phyloP scores from a whole-genome alignment of 2,329 filamentous ascomycete species.

The Microcyclosporella mali region DNA sequence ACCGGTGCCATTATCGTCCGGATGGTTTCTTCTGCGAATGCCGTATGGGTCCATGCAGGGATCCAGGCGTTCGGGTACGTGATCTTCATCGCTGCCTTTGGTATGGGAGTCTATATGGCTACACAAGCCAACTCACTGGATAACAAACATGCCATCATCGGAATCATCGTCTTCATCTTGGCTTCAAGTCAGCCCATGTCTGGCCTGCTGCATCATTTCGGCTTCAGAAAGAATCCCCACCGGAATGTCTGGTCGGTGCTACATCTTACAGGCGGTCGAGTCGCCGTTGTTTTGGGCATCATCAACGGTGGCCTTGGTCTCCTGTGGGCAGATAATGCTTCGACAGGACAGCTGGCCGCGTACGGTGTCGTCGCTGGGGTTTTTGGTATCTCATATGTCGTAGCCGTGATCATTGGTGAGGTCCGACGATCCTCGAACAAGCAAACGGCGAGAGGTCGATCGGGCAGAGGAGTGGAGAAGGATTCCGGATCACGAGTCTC shows the following conservation, averaged over 20 bases:
- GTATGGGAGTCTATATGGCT: constrained; percentile 40
- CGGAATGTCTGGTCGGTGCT: constrained; percentile 44
- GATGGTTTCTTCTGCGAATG: constrained; percentile 38
- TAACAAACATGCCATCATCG: constrained; percentile 48
- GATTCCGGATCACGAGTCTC: too few relatives aligned
- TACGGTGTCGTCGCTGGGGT: constrained; percentile 47
- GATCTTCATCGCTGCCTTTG: constrained; percentile 45
- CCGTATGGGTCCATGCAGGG: constrained; percentile 40
- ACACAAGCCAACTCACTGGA: constrained; percentile 31
- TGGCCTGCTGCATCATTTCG: constrained; percentile 48
- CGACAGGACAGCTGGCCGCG: constrained; percentile 32
- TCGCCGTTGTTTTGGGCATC: constrained; percentile 47
- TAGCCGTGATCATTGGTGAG: constrained; percentile 27
- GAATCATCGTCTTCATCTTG: constrained; percentile 44
- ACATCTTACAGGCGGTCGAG: constrained; percentile 26
- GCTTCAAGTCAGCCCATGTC: constrained; percentile 52
- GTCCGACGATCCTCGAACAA: neutral
- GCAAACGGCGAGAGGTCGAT: constrained; percentile 8
- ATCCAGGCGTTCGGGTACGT: constrained; percentile 47
- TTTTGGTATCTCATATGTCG: constrained; percentile 40
- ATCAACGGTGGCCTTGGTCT: constrained; percentile 53
- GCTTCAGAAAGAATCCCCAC: constrained; percentile 34
- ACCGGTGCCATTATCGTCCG: constrained; percentile 41
- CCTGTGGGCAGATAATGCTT: constrained; percentile 37
- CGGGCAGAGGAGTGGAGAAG: neutral